These are phyloP conservation scores for Lasiosphaeria ovina DNA, from an alignment of 495 filamentous ascomycete genomes.

Conservation along the genomic window DNA sequence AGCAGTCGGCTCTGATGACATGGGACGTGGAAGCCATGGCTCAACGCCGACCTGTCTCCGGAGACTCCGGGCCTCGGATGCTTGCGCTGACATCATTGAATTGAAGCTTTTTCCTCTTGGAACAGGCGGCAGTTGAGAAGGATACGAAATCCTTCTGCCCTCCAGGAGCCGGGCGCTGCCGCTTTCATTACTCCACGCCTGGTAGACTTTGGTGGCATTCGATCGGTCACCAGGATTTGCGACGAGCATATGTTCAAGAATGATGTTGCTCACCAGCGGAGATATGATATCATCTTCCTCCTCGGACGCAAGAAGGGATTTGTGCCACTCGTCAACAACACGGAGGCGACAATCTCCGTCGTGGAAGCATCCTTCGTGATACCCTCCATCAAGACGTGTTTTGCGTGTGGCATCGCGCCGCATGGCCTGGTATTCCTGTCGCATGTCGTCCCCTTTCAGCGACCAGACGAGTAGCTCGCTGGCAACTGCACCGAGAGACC, in stretches of 20 bases:
- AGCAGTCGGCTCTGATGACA: background rate
- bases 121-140: background rate
- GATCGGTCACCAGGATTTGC: conserved; percentile 6
- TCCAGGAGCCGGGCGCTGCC: too few species aligned
- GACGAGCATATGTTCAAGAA: conserved; percentile 8
- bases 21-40: background rate
- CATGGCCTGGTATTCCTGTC: conserved; percentile 1
- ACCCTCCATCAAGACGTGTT: conserved; percentile 2
- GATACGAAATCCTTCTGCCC: background rate
- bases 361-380: conserved; percentile 11
- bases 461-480: conserved; percentile 10
- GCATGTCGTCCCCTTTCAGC: background rate
- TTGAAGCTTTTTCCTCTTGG: background rate
- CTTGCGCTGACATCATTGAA: background rate
- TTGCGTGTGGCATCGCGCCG: conserved; percentile 1
- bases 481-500: conserved; percentile 8
- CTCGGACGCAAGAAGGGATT: background rate
- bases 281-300: conserved; percentile 5
- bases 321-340: conserved; percentile 2
- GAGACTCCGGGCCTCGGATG: background rate
- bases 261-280: conserved; percentile 3
- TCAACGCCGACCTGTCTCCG: background rate
- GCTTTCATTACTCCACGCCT: background rate
- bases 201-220: background rate
- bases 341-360: conserved; percentile 1